Evolutionary conservation across 192 early-diverging fungal species (phyloP).

Genomic region (Polychytrium aggregatum): DNA sequence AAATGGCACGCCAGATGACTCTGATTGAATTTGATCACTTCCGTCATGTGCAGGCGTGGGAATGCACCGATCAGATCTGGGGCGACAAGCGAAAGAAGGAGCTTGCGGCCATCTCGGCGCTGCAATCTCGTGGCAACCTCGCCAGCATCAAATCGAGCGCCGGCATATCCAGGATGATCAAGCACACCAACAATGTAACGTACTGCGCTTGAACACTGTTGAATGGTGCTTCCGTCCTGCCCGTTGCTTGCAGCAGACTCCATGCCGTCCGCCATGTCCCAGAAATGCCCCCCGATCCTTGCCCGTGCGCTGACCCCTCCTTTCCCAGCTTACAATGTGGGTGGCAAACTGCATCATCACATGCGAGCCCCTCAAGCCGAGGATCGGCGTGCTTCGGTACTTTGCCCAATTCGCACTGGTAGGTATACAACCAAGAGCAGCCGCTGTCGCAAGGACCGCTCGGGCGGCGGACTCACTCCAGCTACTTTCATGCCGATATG

Average conservation of each 20-base stretch:
- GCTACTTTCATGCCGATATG: background rate
- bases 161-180: conserved; percentile 32
- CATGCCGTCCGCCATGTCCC: no score
- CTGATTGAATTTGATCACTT: conserved; percentile 36
- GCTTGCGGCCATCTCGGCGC: conserved; percentile 1
- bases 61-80: conserved; percentile 50
- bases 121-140: background rate
- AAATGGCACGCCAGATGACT: conserved; percentile 43
- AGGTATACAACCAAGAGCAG: no score
- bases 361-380: conserved; percentile 23
- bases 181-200: conserved; percentile 38
- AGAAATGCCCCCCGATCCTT: no score
- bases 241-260: no score
- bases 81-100: conserved; percentile 29
- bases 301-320: no score
- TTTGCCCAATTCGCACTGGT: conserved; percentile 36
- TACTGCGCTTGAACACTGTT: no score
- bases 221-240: no score
- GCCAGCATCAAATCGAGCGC: conserved; percentile 1
- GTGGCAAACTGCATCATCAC: conserved; percentile 29
- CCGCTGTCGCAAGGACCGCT: no score
- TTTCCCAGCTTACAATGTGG: conserved; percentile 26
- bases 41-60: conserved; percentile 24
- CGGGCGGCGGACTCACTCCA: background rate
- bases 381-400: conserved; percentile 23